These are phyloP conservation scores for Chytriomyces sp. DNA, from an alignment of 192 early-diverging fungal genomes.

Conservation along the genomic window DNA sequence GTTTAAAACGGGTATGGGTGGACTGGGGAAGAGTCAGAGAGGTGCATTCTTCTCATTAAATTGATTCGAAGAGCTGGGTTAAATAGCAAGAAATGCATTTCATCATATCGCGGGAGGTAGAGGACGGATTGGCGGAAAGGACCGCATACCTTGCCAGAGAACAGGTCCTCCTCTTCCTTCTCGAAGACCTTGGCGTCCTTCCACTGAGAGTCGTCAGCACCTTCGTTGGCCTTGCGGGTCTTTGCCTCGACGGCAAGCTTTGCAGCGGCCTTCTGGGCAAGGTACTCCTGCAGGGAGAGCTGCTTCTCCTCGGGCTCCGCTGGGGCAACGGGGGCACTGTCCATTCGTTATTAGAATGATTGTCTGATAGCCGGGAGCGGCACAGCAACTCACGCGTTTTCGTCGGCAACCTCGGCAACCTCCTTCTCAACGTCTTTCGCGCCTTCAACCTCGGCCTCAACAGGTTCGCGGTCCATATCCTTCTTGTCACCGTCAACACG, in stretches of 20 bases:
- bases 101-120: neutral
- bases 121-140: neutral
- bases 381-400: constrained; percentile 43
- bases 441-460: constrained; percentile 54
- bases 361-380: constrained; percentile 19
- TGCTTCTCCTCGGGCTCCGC: constrained; percentile 75
- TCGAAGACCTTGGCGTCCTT: constrained; percentile 74
- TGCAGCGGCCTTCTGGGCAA: constrained; percentile 65
- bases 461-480: constrained; percentile 70
- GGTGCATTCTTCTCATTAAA: constrained; percentile 20
- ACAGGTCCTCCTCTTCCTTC: constrained; percentile 72
- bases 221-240: constrained; percentile 86
- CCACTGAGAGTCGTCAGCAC: constrained; percentile 79
- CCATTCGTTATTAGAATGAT: neutral
- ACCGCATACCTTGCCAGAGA: constrained; percentile 60
- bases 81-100: constrained; percentile 20
- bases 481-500: constrained; percentile 87
- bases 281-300: constrained; percentile 88
- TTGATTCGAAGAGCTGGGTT: constrained; percentile 21
- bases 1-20: constrained; percentile 20
- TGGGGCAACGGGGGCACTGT: constrained; percentile 46
- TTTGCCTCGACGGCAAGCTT: constrained; percentile 60
- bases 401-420: constrained; percentile 38
- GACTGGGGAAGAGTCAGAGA: constrained; percentile 15
- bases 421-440: constrained; percentile 51